These are phyloP conservation scores for Rhododendron molle DNA, from an alignment of 148 eudicot genomes.

Conservation along the genomic window DNA sequence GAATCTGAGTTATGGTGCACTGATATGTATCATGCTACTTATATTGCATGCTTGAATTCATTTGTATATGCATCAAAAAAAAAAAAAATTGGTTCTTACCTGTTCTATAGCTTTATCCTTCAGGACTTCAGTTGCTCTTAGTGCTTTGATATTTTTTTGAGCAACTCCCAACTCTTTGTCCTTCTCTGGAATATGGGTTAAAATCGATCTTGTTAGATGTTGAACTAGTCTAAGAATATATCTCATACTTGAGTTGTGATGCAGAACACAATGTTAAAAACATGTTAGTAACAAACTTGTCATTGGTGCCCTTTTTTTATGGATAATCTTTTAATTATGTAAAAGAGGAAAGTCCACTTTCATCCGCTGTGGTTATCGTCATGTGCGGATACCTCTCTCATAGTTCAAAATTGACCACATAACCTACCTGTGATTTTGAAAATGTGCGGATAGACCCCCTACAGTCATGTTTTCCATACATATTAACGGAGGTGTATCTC, in stretches of 20 bases:
- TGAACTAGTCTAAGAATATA: not conserved
- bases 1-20: not conserved
- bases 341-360: no score
- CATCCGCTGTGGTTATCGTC: no score
- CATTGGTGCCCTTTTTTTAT: not conserved
- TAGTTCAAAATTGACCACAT: no score
- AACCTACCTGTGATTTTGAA: no score
- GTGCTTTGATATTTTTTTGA: constrained; percentile 69
- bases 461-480: no score
- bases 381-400: no score
- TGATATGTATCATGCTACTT: not conserved
- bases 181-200: constrained; percentile 45
- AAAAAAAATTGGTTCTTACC: constrained; percentile 32
- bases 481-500: no score
- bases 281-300: not conserved
- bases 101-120: constrained; percentile 81
- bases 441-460: no score
- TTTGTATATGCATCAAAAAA: no score
- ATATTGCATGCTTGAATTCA: not conserved
- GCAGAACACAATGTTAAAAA: not conserved
- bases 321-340: not conserved
- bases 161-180: constrained; percentile 58
- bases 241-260: not conserved
- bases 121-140: constrained; percentile 48
- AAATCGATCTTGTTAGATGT: not conserved